phyloP scores from a whole-genome alignment of 768 basidiomycete species.

The Cytidiella melzeri region DNA sequence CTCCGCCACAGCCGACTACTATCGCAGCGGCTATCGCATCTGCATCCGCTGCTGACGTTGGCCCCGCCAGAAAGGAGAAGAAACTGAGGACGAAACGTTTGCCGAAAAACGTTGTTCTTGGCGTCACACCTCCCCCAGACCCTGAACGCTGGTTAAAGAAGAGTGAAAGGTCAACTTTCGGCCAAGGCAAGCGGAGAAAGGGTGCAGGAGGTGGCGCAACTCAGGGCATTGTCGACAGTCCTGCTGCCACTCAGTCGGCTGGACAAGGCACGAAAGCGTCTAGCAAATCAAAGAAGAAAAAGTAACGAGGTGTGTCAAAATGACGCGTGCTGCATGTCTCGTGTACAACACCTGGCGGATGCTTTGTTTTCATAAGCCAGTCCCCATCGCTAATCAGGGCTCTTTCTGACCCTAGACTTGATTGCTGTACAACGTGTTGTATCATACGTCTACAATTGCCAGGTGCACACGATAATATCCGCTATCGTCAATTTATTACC shows the following conservation, averaged over 20 bases:
- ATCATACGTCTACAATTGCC: background rate
- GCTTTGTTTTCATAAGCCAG: background rate
- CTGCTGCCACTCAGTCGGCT: conserved; percentile 15
- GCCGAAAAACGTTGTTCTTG: conserved; percentile 69
- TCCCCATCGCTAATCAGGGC: background rate
- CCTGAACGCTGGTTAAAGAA: conserved; percentile 89
- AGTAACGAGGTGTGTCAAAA: too few species aligned
- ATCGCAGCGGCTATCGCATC: conserved; percentile 21
- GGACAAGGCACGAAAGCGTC: conserved; percentile 30
- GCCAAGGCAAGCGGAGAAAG: conserved; percentile 45
- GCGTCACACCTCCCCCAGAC: conserved; percentile 77
- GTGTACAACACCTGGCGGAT: background rate
- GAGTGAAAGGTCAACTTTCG: conserved; percentile 61
- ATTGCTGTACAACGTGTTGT: background rate
- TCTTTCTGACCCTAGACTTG: background rate
- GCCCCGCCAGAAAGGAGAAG: conserved; percentile 31
- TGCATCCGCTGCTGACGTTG: conserved; percentile 16
- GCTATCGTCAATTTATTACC: too few species aligned
- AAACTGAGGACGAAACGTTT: conserved; percentile 61
- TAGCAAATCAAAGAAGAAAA: conserved; percentile 64
- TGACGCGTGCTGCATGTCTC: background rate
- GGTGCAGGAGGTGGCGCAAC: conserved; percentile 57
- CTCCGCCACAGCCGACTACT: conserved; percentile 45
- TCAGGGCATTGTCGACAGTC: conserved; percentile 49
- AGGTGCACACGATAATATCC: too few species aligned